Evolutionary conservation across 2,329 filamentous ascomycete species (phyloP).

Genomic region (Huntiella decipiens): DNA sequence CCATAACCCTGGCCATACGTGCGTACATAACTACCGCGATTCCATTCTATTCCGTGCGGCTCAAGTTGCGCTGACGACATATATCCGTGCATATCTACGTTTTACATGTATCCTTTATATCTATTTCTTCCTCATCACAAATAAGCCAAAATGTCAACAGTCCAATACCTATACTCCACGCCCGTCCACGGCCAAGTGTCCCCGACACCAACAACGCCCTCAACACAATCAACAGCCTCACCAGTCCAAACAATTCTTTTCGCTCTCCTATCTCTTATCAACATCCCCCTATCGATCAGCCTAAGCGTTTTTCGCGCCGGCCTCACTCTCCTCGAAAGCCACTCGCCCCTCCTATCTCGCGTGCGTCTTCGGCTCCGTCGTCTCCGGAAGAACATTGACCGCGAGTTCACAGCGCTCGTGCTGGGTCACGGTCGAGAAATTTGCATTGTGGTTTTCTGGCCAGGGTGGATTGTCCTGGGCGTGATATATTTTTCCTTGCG

Average conservation of each 20-base stretch:
- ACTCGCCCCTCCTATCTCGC: background rate
- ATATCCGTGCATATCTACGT: no score
- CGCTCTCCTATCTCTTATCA: background rate
- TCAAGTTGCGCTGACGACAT: no score
- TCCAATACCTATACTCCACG: background rate
- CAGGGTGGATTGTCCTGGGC: slow-evolving; percentile 32
- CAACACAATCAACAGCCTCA: background rate
- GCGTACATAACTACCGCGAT: no score
- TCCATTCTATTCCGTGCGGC: no score
- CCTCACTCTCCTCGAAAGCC: background rate
- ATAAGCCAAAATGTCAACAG: background rate
- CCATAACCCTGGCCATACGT: no score
- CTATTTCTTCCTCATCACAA: no score
- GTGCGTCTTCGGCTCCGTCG: background rate
- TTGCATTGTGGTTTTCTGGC: slow-evolving; percentile 35
- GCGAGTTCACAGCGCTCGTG: slow-evolving; percentile 32
- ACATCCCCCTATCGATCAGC: background rate
- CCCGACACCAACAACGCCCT: background rate
- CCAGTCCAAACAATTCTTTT: background rate
- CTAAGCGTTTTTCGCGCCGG: background rate
- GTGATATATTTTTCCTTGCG: slow-evolving; percentile 1
- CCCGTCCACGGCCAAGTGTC: background rate
- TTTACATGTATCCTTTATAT: no score
- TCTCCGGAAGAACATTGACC: slow-evolving; percentile 17
- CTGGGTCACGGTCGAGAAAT: slow-evolving; percentile 31